Base-by-base conservation (phyloP, 768 basidiomycete species). In the Leccinum longicurvipes region DNA sequence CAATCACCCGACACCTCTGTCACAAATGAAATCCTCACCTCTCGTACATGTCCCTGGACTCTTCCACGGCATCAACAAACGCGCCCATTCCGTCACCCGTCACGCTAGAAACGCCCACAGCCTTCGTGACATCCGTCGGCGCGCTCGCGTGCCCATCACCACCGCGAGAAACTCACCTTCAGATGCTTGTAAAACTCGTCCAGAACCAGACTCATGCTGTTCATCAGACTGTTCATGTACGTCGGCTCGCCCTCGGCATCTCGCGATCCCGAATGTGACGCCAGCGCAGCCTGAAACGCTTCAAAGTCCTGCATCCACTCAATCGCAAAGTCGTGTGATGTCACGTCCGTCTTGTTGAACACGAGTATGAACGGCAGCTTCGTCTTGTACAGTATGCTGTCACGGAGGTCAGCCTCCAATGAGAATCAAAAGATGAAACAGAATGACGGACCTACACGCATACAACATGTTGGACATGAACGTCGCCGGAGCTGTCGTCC, bases 401-500 rank as follows among this genome's bases (percentile, higher is more conserved):
- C 27, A 50, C 14, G 29, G 19, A 51, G 10, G 19, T 50, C 5
- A 52, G 31, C 39, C 0, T 23, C 15, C 2, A 6, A 46, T 25
- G 47, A 47, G 58, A 55, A 47, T 47, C 34, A 4, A 41, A 42
- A 29, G 41, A 46, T 50, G 32, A 32, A 47, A 17, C n/a, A 46
- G 15, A 27, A 56, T 19, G 39, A 41, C 60, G 55, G 55, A 89
- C 90, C 91, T 93, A 80, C 97, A 99, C 2, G 97, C 97, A 66
- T 98, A 99, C 42, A 99, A 80, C 97, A 99, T 99, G 73, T 99
- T 99, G 19, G 88, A 91, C 97, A 98, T 99, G 73, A 99, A 99
- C 3, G 97, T 99, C 15, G 96, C 93, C 0, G 97, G 97, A 0
- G 92, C 86, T 0, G 89, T 88, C 19, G 93, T 93, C 59, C 97